These are phyloP conservation scores for Sphagnum fallax DNA, from an alignment of 228 moss, liverwort and hornwort genomes.

Conservation along the genomic window DNA sequence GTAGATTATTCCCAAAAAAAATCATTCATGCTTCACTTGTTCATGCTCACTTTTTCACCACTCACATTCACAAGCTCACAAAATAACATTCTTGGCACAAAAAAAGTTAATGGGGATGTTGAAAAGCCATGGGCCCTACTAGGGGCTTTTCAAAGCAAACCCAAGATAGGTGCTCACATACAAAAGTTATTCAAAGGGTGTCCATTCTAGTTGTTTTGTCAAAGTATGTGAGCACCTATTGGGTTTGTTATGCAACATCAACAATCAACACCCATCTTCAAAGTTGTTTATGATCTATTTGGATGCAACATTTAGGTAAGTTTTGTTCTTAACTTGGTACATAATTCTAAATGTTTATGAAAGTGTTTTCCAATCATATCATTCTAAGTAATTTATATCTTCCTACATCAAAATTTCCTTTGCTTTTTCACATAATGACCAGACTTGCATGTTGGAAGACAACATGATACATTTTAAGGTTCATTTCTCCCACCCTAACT, in stretches of 20 bases:
- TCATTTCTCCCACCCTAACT: no score
- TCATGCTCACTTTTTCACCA: no score
- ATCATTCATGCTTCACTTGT: no score
- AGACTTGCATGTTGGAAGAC: no score
- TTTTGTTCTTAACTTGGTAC: neutral
- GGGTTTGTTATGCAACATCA: slow-evolving; percentile 53
- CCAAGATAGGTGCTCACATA: slow-evolving; percentile 21
- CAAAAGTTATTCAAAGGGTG: slow-evolving; percentile 33
- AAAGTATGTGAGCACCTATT: slow-evolving; percentile 42
- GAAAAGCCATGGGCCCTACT: slow-evolving; percentile 49
- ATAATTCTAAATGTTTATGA: no score
- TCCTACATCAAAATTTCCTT: no score
- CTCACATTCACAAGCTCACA: no score
- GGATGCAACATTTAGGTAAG: slow-evolving; percentile 44
- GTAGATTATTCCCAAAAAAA: no score
- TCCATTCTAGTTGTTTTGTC: slow-evolving; percentile 14
- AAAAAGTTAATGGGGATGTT: slow-evolving; percentile 14
- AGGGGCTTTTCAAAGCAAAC: slow-evolving; percentile 52
- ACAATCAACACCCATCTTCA: slow-evolving; percentile 58
- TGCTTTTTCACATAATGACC: no score
- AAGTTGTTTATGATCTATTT: slow-evolving; percentile 66
- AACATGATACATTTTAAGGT: no score
- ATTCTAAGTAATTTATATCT: no score
- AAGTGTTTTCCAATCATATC: no score
- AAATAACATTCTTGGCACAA: slow-evolving; percentile 1